phyloP scores from a whole-genome alignment of 371 early-diverging fungal genomes.

The Mucor racemosus region DNA sequence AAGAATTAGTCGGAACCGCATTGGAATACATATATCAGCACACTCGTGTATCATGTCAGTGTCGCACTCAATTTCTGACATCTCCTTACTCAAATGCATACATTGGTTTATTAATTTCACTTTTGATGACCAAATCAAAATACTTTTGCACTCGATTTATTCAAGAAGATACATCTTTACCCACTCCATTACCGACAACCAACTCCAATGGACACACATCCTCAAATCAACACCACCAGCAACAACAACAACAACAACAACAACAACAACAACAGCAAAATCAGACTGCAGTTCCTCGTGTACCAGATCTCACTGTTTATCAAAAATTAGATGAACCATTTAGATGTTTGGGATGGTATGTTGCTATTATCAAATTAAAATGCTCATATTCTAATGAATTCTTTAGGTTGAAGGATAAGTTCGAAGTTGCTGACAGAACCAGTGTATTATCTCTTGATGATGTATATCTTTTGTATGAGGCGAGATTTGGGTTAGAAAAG shows the following conservation, averaged over 20 bases:
- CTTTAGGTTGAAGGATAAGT: constrained; percentile 45
- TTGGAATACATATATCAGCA: constrained; percentile 77
- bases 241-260: not conserved
- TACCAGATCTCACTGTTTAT: constrained; percentile 46
- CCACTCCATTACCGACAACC: not conserved
- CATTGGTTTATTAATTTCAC: constrained; percentile 51
- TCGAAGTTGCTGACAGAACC: constrained; percentile 42
- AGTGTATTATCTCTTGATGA: constrained; percentile 50
- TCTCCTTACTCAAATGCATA: constrained; percentile 48
- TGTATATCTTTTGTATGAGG: constrained; percentile 49
- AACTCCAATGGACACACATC: too few relatives aligned
- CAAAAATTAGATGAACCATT: constrained; percentile 51
- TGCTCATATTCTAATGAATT: not conserved
- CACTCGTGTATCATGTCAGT: constrained; percentile 57
- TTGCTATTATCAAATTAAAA: not conserved
- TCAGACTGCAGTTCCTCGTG: constrained; percentile 15
- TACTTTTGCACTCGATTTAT: constrained; percentile 39
- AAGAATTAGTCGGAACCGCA: constrained; percentile 68
- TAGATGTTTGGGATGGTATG: constrained; percentile 55
- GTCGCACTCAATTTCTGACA: constrained; percentile 47
- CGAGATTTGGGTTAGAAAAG: constrained; percentile 52
- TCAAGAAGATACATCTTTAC: constrained; percentile 27
- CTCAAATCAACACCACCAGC: not conserved
- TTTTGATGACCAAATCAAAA: constrained; percentile 48
- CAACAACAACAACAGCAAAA: not conserved